Evolutionary conservation across 2,329 filamentous ascomycete genomes (phyloP), one percentile per base, ranked within the genome.

Genomic region (Stagonosporopsis rhizophila): DNA sequence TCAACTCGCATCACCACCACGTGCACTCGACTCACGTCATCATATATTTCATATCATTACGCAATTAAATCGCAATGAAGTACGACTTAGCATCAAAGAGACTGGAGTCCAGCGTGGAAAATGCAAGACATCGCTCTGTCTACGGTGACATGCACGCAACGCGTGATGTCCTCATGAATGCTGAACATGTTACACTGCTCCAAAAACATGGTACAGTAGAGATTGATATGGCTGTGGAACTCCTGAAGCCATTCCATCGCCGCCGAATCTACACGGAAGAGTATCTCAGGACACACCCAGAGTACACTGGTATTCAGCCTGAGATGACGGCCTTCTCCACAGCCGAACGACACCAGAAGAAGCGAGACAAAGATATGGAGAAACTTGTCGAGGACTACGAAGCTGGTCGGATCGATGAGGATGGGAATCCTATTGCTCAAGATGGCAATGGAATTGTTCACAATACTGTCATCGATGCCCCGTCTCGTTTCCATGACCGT

Each of bases 91-190:
- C 44, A 5, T 27, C 44, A 1, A 34, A 40, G 11, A 51, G 34
- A 8, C 2, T 6, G 3, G 48, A 37, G 22, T 22, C 54, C 5
- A 48, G 8, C 4, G 17, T 52, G 37, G 25, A 46, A 6, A 57
- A 46, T 22, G 34, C 15, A 22, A 19, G 27, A 3, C 44, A 51
- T 6, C 60, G 64, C n/a, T 63, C 60, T 2, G 50, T 11, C 1
- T 66, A 58, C 27, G 68, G 67, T 22, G 64, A 68, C 30, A 52
- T 44, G n/a, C 64, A 55, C 22, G 61, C 64, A 6, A 38, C 54
- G 6, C 61, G 51, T 4, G 60, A 69, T 45, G 34, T 60, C 17
- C 17, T 34, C 4, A 40, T 65, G 39, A 65, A 66, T 49, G 40
- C 38, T 2, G 47, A 52, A 2, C 64, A 68, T 38, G 60, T 62